Base-by-base conservation (phyloP, 1,284 basidiomycete genomes). In the Rhodotorula mucilaginosa region DNA sequence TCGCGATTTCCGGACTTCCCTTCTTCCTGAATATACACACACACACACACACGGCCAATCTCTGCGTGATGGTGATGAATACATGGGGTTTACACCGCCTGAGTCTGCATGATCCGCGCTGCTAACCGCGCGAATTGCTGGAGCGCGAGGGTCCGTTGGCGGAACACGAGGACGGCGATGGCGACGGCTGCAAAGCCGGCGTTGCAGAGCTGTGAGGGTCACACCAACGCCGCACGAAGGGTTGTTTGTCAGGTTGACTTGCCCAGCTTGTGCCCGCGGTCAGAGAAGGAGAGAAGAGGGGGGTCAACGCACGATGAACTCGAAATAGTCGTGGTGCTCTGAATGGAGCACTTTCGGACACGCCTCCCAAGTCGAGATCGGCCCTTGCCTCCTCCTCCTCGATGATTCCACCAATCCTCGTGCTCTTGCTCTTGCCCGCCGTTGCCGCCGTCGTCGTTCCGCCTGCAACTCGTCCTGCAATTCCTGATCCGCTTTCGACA, bases 61-160 rank as follows among this genome's bases (percentile, higher is more conserved):
- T 34, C 10, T 13, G 39, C 13, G 39, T 13, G 39, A 44, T 34
- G 34, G 13, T 12, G 39, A 44, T 13, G 26, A 29, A 29, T 29
- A 29, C n/a, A n/a, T 26, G 54, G 34, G 34, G 16, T 6, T 44
- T 39, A 64, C 44, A 54, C 23, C 47, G 64, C 44, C 60, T 71
- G 64, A 3, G 71, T 73, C 65, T 73, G 71, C 68, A 69, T 73
- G 64, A 75, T 75, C 54, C 74, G 46, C 8, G 72, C 74, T 0
- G 69, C 74, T 2, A 75, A 47, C 34, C 64, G 58, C 2, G 67
- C 72, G 47, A 72, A 75, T 34, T 75, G 74, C 29, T 70, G 62
- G 1, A 67, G 49, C 0, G 74, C 74, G 46, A 75, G 69, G 6
- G 58, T 57, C 26, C 74, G 67, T 49, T 75, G 74, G 2, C 74